Evolutionary conservation across 179 eudicot genomes (phyloP).

Genomic region (Beta corolliflora): DNA sequence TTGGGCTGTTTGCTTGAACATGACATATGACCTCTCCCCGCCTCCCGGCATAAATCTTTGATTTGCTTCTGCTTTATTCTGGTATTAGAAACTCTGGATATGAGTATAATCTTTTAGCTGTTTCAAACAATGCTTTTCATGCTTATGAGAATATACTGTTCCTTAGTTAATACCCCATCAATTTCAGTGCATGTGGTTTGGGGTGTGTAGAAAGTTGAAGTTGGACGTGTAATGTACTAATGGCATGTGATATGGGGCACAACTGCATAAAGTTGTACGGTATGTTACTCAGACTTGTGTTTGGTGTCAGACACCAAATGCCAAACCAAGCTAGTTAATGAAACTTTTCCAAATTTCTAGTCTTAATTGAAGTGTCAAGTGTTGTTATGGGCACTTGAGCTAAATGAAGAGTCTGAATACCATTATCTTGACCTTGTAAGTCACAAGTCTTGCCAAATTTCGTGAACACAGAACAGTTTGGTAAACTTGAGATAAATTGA

Average conservation of each 20-base stretch:
- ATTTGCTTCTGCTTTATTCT: background rate
- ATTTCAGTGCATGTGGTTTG: background rate
- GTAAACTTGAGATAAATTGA: too few relatives aligned
- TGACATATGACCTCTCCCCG: background rate
- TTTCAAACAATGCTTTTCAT: background rate
- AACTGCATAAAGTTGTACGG: background rate
- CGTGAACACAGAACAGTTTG: too few relatives aligned
- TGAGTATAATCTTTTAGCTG: background rate
- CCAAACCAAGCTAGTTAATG: background rate
- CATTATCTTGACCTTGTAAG: too few relatives aligned
- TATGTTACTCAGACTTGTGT: background rate
- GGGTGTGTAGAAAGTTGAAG: background rate
- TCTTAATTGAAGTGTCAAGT: background rate
- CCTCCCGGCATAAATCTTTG: background rate
- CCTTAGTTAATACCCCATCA: background rate
- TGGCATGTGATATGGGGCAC: too few relatives aligned
- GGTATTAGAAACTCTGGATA: too few relatives aligned
- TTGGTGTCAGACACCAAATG: background rate
- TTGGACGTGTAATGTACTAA: too few relatives aligned
- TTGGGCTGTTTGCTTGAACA: background rate
- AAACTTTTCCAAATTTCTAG: background rate
- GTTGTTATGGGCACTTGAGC: background rate
- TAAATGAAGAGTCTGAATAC: too few relatives aligned
- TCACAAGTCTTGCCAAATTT: too few relatives aligned
- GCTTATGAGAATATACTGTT: background rate